A percentile compares a stretch with the other conserved stretches of the same genome.
Conservation (phyloP, 371 early-diverging fungal genomes). For the Sporodiniella umbellata region DNA sequence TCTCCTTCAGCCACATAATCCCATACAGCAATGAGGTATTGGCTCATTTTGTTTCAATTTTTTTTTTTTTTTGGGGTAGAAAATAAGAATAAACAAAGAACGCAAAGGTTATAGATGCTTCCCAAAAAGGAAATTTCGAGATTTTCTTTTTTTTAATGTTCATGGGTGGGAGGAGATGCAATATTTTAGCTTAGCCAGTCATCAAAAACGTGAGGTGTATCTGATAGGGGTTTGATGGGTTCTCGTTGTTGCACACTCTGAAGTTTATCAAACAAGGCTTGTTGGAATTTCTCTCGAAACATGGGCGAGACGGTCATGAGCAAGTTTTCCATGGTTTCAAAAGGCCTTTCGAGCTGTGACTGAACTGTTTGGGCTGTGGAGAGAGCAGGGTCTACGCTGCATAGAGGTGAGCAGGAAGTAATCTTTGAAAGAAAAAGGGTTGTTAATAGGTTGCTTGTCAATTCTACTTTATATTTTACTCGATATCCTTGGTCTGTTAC, state of each 20-base stretch:
- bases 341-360: constrained; percentile 10
- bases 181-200: constrained; percentile 2
- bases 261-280: constrained; percentile 26
- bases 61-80: not conserved
- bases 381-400: constrained; percentile 8
- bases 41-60: constrained; percentile 23
- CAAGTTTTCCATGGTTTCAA: constrained; percentile 37
- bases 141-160: not conserved
- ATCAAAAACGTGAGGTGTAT: constrained; percentile 2
- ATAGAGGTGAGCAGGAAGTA: constrained; percentile 21
- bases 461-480: constrained; percentile 5
- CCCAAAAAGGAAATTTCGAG: no score
- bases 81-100: no score
- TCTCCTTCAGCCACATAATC: constrained; percentile 48
- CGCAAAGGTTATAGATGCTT: no score
- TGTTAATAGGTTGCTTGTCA: no score
- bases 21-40: constrained; percentile 43
- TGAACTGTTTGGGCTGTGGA: constrained; percentile 15
- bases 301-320: constrained; percentile 37
- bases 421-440: no score
- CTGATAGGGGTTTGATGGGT: no score
- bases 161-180: not conserved
- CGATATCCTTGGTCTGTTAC: constrained; percentile 23
- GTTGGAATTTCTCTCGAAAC: constrained; percentile 29
- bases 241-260: constrained; percentile 17